These are phyloP conservation scores for Heterobasidion parviporum DNA, from an alignment of 1,284 basidiomycete species.

Conservation along the genomic window DNA sequence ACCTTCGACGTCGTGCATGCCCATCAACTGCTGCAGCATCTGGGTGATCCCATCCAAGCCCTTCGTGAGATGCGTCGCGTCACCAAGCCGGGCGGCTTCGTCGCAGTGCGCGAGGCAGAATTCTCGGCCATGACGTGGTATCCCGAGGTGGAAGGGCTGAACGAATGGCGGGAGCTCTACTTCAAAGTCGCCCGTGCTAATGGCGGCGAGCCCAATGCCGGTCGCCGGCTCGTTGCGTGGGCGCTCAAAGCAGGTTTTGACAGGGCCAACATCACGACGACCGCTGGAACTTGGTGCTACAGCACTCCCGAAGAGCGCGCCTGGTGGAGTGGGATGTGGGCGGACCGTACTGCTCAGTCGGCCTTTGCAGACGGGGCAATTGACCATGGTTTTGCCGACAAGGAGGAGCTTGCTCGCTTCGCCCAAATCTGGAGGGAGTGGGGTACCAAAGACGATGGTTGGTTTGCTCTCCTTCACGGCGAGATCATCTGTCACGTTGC, in stretches of 20 bases:
- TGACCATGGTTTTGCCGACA: constrained; percentile 18
- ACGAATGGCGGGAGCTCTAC: constrained; percentile 19
- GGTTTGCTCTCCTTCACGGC: constrained; percentile 24
- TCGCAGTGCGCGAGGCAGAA: constrained; percentile 32
- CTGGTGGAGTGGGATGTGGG: constrained; percentile 27
- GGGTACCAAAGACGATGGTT: constrained; percentile 24
- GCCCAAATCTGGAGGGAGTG: constrained; percentile 22
- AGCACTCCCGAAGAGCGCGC: constrained; percentile 23
- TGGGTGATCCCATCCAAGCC: constrained; percentile 27
- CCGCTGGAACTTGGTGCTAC: constrained; percentile 25
- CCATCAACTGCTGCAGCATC: constrained; percentile 37
- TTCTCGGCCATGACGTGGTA: constrained; percentile 21
- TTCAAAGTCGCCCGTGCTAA: constrained; percentile 17
- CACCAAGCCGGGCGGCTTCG: constrained; percentile 30
- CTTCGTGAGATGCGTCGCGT: constrained; percentile 37
- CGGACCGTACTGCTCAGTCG: constrained; percentile 24
- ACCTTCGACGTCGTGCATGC: constrained; percentile 37
- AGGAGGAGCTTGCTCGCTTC: constrained; percentile 18
- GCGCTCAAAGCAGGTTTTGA: constrained; percentile 23
- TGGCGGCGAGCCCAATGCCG: constrained; percentile 22
- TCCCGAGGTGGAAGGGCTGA: constrained; percentile 20
- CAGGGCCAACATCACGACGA: constrained; percentile 15
- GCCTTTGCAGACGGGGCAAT: constrained; percentile 21
- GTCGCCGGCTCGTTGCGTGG: constrained; percentile 21
- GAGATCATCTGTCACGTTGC: constrained; percentile 19